Percentiles rank a stretch among this genome's conserved stretches.
Evolutionary conservation across 139 green algal species (phyloP).

Genomic region (Medakamo hakoo): DNA sequence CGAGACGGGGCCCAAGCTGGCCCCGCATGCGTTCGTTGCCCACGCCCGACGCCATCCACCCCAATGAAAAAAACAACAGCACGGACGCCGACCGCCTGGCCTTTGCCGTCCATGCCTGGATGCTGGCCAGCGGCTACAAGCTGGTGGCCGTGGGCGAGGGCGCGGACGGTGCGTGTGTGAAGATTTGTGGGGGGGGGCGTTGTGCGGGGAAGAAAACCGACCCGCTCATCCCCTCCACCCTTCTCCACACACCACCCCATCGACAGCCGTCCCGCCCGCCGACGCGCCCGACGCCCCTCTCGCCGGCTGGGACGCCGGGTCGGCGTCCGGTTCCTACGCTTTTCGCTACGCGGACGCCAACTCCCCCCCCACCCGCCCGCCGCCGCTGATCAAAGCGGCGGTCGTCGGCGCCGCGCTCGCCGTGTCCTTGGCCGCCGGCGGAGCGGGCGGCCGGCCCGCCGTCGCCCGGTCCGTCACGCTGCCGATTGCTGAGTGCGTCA

Average conservation of each 20-base stretch:
- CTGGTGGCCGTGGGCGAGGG: slow-evolving; percentile 24
- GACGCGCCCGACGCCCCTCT: background rate
- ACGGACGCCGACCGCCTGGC: slow-evolving; percentile 14
- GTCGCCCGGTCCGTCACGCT: background rate
- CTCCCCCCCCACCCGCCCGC: background rate
- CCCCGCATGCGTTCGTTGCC: too few species aligned
- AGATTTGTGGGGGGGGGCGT: too few species aligned
- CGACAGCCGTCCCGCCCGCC: background rate
- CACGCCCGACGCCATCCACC: background rate
- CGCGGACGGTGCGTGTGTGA: slow-evolving; percentile 9
- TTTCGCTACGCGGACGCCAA: slow-evolving; percentile 21
- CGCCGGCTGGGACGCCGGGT: slow-evolving; percentile 15
- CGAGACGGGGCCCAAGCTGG: background rate
- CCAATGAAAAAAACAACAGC: background rate
- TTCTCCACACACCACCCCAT: background rate
- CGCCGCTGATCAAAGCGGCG: background rate
- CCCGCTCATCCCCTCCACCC: too few species aligned
- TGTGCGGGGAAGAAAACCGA: too few species aligned
- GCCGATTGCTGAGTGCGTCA: background rate
- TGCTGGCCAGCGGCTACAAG: slow-evolving; percentile 32
- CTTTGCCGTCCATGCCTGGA: slow-evolving; percentile 19
- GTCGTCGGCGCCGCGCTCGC: background rate
- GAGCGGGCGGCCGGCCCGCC: too few species aligned
- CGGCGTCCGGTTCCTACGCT: slow-evolving; percentile 8
- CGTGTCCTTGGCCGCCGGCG: background rate